phyloP scores from a whole-genome alignment of 139 green algal genomes.

The Bryopsis sp. region DNA sequence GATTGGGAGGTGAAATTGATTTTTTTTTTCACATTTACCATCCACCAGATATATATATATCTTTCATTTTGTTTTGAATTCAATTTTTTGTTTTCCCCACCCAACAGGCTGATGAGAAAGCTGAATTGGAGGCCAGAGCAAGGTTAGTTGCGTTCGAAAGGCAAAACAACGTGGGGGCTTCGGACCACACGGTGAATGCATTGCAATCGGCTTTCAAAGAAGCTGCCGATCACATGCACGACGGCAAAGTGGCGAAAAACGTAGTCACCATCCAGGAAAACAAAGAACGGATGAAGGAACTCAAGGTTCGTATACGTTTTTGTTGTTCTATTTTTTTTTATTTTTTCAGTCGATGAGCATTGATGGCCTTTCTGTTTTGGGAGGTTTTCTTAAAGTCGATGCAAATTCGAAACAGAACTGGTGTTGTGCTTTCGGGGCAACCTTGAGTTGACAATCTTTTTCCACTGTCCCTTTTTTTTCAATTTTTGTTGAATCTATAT shows the following conservation, averaged over 20 bases:
- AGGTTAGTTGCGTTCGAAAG: conserved; percentile 76
- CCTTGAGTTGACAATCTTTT: no score
- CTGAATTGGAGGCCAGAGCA: conserved; percentile 46
- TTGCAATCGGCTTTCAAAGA: conserved; percentile 15
- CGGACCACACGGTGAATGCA: conserved; percentile 24
- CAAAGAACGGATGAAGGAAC: conserved; percentile 54
- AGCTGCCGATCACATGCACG: conserved; percentile 8
- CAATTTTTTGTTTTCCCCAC: no score
- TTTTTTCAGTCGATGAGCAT: neutral
- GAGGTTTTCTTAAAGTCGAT: no score
- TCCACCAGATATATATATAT: neutral
- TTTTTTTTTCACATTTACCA: conserved; percentile 7
- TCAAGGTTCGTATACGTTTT: conserved; percentile 33
- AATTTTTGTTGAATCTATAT: no score
- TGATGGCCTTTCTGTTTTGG: neutral
- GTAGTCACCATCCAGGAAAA: conserved; percentile 60
- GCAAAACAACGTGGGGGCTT: conserved; percentile 71
- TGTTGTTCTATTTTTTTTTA: no score
- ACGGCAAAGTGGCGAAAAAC: conserved; percentile 26
- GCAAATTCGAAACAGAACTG: no score
- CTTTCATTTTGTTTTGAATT: no score
- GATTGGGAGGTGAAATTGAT: no score
- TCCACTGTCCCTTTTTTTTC: no score
- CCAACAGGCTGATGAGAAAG: conserved; percentile 42
- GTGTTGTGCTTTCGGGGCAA: no score